Conservation (phyloP, 2,329 filamentous ascomycete genomes). For the Diplocarpon rosae region DNA sequence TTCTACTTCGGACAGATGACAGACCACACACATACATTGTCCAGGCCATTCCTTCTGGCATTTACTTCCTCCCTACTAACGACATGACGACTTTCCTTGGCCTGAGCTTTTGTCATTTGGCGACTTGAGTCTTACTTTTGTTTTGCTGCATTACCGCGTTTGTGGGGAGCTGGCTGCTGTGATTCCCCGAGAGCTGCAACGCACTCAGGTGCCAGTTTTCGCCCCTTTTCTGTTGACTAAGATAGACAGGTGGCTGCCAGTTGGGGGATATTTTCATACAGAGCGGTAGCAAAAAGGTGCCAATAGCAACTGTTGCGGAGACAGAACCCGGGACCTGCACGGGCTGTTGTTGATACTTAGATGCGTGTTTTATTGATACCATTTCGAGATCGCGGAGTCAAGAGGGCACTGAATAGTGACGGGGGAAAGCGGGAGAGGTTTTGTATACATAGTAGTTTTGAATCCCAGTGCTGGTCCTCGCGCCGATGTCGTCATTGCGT, state of each 20-base stretch:
- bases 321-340: too few relatives aligned
- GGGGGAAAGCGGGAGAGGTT: not conserved
- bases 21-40: slow-evolving; percentile 1
- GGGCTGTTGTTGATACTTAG: too few relatives aligned
- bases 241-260: not conserved
- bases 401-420: too few relatives aligned
- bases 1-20: too few relatives aligned
- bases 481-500: not conserved
- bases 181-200: slow-evolving; percentile 8
- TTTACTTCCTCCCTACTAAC: slow-evolving; percentile 2
- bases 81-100: slow-evolving; percentile 12
- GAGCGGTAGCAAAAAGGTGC: not conserved
- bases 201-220: not conserved
- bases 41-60: not conserved
- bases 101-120: too few relatives aligned
- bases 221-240: not conserved
- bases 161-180: slow-evolving; percentile 3
- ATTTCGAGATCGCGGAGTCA: not conserved
- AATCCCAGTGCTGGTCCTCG: not conserved
- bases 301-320: too few relatives aligned
- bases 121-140: slow-evolving; percentile 1
- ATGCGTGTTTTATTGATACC: not conserved
- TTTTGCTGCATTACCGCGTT: not conserved
- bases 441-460: not conserved
- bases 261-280: not conserved